Evolutionary conservation across 345 rosid genomes (phyloP), one percentile per base, ranked within the genome.

Genomic region (Eutrema yunnanense): DNA sequence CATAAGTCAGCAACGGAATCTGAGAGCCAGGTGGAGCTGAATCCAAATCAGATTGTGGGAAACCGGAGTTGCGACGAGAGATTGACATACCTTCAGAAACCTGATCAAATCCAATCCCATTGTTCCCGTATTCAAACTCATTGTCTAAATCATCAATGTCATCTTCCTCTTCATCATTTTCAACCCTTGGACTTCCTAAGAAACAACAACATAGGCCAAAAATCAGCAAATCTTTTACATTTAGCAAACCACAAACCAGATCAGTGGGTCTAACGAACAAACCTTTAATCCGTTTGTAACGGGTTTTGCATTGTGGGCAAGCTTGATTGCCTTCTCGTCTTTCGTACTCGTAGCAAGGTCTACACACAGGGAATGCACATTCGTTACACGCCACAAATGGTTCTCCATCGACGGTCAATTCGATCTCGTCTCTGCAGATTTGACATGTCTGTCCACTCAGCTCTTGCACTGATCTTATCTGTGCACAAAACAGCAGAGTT

Each of bases 291-390:
- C 98, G 96, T 86, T 86, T 92, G 87, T 78, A 95, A 84, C 98
- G 85, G 65, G 98, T 95, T 85, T 92, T 92, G 84, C 99, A 95
- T 47, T 92, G 99, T 0, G 99, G 99, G 72, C 99, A 95, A 72
- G 92, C 94, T 76, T 92, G 92, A 82, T 88, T 95, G 75, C 99
- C 99, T 77, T 95, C 99, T 67, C 92, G 74, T 81, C 99, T 86
- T 79, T 95, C 99, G 10, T 95, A 95, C 80, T 90, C 97, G 66
- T 92, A 95, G 83, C 99, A 95, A 58, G 94, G 90, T 78, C 96
- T 83, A 76, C 99, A 95, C 12, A 92, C 98, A 38, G 99, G 99
- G 84, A 92, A 95, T 59, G 97, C 99, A 79, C 99, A 95, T 80
- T 95, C 99, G 33, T 95, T 95, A 86, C 99, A 95, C 11, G 99